Conservation (phyloP, 768 basidiomycete species). For the Mrakia blollopis region DNA sequence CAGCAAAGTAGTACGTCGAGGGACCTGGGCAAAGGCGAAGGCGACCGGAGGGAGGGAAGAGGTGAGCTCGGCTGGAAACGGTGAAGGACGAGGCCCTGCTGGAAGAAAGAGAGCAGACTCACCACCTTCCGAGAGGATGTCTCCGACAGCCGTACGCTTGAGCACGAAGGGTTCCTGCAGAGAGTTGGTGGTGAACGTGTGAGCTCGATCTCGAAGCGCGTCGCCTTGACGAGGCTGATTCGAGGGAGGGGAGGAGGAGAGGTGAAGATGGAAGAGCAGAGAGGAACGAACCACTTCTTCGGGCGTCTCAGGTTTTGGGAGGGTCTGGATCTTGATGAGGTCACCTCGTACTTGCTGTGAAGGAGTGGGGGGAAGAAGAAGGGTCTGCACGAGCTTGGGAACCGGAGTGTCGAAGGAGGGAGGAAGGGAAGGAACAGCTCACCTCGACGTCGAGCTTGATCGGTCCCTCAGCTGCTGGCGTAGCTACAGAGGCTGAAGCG, state of each 20-base stretch:
- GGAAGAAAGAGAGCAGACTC: too few relatives aligned
- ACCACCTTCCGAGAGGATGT: conserved; percentile 12
- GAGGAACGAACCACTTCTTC: conserved; percentile 10
- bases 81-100: background rate
- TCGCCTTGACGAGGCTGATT: background rate
- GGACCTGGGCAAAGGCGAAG: background rate
- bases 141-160: background rate
- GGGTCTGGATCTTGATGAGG: conserved; percentile 9
- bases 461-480: background rate
- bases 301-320: background rate
- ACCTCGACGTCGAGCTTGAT: conserved; percentile 7
- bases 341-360: conserved; percentile 10
- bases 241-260: background rate
- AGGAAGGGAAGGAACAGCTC: background rate
- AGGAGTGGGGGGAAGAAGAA: background rate
- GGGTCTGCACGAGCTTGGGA: background rate
- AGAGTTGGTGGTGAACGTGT: too few relatives aligned
- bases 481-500: background rate
- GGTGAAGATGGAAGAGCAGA: background rate
- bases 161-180: conserved; percentile 11
- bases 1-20: conserved; percentile 13
- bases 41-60: background rate
- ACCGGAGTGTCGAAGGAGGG: background rate
- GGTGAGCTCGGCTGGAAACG: background rate
- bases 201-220: too few relatives aligned